These are phyloP conservation scores for Cantharellus anzutake DNA, from an alignment of 768 basidiomycete species.

Conservation along the genomic window DNA sequence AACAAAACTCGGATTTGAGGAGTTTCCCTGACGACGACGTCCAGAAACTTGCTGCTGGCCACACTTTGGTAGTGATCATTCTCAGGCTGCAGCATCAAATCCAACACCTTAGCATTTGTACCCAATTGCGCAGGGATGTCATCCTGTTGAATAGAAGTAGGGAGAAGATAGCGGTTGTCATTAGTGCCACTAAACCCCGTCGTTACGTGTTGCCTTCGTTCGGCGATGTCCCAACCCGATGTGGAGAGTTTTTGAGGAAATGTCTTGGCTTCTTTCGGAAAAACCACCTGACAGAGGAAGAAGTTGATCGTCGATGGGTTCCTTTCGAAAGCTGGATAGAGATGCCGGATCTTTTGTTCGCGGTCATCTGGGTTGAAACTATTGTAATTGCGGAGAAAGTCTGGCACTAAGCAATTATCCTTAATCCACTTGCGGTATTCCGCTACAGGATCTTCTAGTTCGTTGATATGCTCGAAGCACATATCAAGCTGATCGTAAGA, in stretches of 20 bases:
- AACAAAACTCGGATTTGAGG: not conserved
- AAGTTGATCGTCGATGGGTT: constrained; percentile 28
- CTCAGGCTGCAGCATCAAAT: constrained; percentile 13
- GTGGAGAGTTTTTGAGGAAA: constrained; percentile 29
- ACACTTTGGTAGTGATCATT: constrained; percentile 8
- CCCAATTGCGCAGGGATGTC: constrained; percentile 23
- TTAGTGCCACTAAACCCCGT: constrained; percentile 32
- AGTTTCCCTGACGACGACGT: constrained; percentile 12
- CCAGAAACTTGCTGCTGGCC: not conserved
- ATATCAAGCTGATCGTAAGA: not conserved
- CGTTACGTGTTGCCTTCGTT: constrained; percentile 18
- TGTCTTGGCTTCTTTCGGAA: constrained; percentile 31
- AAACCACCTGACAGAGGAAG: constrained; percentile 27
- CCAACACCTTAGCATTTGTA: constrained; percentile 26
- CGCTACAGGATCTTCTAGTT: not conserved
- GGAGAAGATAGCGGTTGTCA: constrained; percentile 15
- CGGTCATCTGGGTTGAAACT: not conserved
- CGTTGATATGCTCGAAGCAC: not conserved
- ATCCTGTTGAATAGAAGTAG: constrained; percentile 19
- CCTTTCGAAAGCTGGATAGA: constrained; percentile 13
- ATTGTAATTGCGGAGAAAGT: not conserved
- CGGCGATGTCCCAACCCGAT: constrained; percentile 35
- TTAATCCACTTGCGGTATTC: not conserved
- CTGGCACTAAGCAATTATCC: not conserved
- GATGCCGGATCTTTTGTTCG: not conserved